Conservation (phyloP, 2,329 filamentous ascomycete genomes). For the Claviceps purpurea region DNA sequence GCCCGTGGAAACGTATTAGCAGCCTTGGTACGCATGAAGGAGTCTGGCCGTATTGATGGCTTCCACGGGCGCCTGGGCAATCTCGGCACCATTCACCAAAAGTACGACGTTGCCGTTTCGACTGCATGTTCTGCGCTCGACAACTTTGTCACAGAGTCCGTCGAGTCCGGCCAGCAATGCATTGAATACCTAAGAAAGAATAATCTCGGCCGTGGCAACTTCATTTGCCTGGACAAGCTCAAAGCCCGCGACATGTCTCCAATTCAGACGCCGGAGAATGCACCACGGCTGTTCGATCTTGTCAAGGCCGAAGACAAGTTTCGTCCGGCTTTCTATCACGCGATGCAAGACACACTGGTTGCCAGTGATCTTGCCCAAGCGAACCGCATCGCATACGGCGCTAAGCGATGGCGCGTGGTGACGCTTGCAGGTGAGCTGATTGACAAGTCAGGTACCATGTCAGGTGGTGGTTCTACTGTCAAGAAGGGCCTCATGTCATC, state of each 20-base stretch:
- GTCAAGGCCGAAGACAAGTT: slow-evolving; percentile 83
- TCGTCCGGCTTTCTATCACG: slow-evolving; percentile 83
- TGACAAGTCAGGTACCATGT: slow-evolving; percentile 98
- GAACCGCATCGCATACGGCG: slow-evolving; percentile 91
- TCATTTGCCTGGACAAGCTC: slow-evolving; percentile 87
- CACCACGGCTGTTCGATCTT: slow-evolving; percentile 84
- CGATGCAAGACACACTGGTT: slow-evolving; percentile 88
- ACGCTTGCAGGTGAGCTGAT: slow-evolving; percentile 92
- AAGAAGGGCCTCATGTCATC: slow-evolving; percentile 94
- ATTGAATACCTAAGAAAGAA: slow-evolving; percentile 97
- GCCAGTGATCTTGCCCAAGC: slow-evolving; percentile 89
- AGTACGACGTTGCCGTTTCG: slow-evolving; percentile 96
- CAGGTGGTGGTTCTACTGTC: slow-evolving; percentile 81
- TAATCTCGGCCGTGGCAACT: slow-evolving; percentile 90
- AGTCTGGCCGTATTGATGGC: slow-evolving; percentile 91
- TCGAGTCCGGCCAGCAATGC: slow-evolving; percentile 93
- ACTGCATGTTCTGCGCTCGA: slow-evolving; percentile 85
- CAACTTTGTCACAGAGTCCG: slow-evolving; percentile 93
- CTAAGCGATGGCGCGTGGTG: slow-evolving; percentile 87
- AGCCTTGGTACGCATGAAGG: slow-evolving; percentile 85
- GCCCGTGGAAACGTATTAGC: slow-evolving; percentile 86
- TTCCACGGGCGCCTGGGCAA: slow-evolving; percentile 95
- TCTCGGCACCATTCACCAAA: slow-evolving; percentile 80
- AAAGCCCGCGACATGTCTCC: slow-evolving; percentile 62
- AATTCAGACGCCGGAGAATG: slow-evolving; percentile 82